Conservation (phyloP, 2,329 filamentous ascomycete species). For the Cladosporium cucumerinum region DNA sequence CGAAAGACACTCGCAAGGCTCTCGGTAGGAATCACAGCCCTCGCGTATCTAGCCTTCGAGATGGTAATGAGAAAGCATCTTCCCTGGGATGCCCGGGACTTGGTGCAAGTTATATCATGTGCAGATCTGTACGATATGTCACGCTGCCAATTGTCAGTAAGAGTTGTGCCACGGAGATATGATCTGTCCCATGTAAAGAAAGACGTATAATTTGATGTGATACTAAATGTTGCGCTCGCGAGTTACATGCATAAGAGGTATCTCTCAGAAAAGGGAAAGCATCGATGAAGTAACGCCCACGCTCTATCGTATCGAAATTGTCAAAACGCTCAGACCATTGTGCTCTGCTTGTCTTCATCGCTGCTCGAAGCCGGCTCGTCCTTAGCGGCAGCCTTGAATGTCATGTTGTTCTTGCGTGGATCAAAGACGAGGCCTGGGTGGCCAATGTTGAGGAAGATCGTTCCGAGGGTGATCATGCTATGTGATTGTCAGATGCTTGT, state of each 20-base stretch:
- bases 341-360: background rate
- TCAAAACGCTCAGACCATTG: background rate
- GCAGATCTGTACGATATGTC: background rate
- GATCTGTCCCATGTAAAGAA: background rate
- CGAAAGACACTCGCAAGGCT: too few species aligned
- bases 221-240: background rate
- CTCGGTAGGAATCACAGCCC: background rate
- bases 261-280: background rate
- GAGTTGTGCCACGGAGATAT: background rate
- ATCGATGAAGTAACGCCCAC: background rate
- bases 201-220: too few species aligned
- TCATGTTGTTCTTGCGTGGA: background rate
- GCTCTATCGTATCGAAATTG: background rate
- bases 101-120: background rate
- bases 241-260: background rate
- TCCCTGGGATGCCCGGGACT: too few species aligned
- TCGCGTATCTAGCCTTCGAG: too few species aligned
- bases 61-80: too few species aligned
- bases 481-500: background rate
- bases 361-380: background rate
- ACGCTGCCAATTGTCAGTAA: background rate
- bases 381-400: background rate
- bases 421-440: slow-evolving; percentile 13
- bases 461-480: slow-evolving; percentile 12
- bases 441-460: slow-evolving; percentile 7